phyloP scores from a whole-genome alignment of 2,329 filamentous ascomycete genomes.

The Lachnellula cervina region DNA sequence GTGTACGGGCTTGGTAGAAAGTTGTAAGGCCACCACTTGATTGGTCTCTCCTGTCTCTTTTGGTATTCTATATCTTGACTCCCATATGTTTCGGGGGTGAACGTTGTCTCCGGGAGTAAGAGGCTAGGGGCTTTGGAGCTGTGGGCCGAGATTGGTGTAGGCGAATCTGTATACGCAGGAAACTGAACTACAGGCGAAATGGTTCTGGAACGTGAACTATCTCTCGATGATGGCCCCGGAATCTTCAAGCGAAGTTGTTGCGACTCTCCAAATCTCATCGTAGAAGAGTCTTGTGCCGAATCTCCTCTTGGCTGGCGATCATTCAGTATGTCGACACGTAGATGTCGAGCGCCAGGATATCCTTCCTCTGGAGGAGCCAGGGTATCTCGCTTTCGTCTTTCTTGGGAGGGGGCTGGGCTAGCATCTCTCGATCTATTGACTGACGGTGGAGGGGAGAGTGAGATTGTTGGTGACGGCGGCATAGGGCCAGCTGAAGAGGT shows the following conservation, averaged over 20 bases:
- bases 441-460: constrained; percentile 26
- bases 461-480: constrained; percentile 35
- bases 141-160: constrained; percentile 23
- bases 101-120: constrained; percentile 24
- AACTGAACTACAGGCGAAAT: constrained; percentile 29
- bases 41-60: constrained; percentile 35
- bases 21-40: constrained; percentile 78
- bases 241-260: constrained; percentile 27
- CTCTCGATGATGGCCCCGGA: constrained; percentile 24
- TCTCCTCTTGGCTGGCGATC: constrained; percentile 27
- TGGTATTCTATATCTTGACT: constrained; percentile 16
- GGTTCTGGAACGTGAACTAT: constrained; percentile 24
- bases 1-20: constrained; percentile 67
- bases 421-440: constrained; percentile 22
- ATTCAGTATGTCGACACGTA: constrained; percentile 29
- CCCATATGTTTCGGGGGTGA: constrained; percentile 22
- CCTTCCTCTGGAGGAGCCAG: constrained; percentile 39
- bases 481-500: constrained; percentile 25
- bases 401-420: constrained; percentile 30
- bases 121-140: constrained; percentile 29
- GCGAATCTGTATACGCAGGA: constrained; percentile 31
- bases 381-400: constrained; percentile 32
- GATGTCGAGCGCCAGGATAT: constrained; percentile 32
- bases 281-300: constrained; percentile 14
- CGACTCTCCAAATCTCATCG: constrained; percentile 9